Conservation (phyloP, 2,329 filamentous ascomycete genomes). For the Fusarium denticulatum region DNA sequence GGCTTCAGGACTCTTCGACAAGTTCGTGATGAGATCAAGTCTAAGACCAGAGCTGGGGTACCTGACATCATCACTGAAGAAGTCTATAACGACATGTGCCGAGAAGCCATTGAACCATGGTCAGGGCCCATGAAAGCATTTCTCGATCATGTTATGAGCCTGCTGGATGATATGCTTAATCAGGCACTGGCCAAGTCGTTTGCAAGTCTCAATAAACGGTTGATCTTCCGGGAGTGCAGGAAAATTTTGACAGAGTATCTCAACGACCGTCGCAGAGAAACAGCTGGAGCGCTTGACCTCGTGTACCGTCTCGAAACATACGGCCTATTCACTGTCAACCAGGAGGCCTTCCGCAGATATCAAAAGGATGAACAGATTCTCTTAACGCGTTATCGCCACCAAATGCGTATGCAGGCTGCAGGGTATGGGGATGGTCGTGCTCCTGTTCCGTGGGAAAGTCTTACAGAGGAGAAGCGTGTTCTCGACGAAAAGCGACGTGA, state of each 20-base stretch:
- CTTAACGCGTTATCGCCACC: conserved; percentile 60
- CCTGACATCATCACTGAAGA: conserved; percentile 68
- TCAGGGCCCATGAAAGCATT: conserved; percentile 60
- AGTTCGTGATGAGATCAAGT: conserved; percentile 64
- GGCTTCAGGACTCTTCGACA: conserved; percentile 58
- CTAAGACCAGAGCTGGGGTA: conserved; percentile 65
- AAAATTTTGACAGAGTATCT: conserved; percentile 58
- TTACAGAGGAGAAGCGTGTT: conserved; percentile 59
- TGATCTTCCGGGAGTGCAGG: conserved; percentile 61
- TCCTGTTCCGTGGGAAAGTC: conserved; percentile 53
- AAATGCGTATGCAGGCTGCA: conserved; percentile 57
- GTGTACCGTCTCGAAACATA: conserved; percentile 64
- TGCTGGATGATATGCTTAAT: conserved; percentile 59
- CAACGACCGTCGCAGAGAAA: conserved; percentile 49
- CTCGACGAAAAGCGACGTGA: conserved; percentile 57
- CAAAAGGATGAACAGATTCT: conserved; percentile 57
- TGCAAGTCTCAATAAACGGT: conserved; percentile 55
- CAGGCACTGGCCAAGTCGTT: conserved; percentile 60
- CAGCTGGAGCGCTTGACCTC: conserved; percentile 52
- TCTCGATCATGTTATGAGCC: conserved; percentile 57
- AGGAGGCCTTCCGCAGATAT: conserved; percentile 58
- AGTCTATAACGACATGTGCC: conserved; percentile 68
- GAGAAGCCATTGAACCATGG: conserved; percentile 69
- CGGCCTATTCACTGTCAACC: conserved; percentile 67
- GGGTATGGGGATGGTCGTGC: conserved; percentile 45